Conservation (phyloP, 371 early-diverging fungal genomes). For the Mucor sp. region DNA sequence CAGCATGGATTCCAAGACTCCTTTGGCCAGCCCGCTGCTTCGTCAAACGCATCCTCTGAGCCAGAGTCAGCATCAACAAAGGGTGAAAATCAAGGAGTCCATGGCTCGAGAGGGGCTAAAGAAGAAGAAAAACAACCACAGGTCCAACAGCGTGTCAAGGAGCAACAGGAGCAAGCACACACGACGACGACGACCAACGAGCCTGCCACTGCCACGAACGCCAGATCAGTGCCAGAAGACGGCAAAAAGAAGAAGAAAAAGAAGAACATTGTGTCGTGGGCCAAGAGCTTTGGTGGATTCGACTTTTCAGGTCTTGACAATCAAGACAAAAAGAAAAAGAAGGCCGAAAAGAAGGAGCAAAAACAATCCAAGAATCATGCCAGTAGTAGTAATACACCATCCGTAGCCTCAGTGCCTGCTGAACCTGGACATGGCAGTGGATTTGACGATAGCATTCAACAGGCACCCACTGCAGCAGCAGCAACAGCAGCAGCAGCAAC, state of each 20-base stretch:
- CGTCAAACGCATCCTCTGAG: not conserved
- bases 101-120: not conserved
- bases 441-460: not conserved
- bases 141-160: not conserved
- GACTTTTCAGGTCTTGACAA: conserved; percentile 25
- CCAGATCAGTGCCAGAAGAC: not conserved
- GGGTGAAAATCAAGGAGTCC: conserved; percentile 14
- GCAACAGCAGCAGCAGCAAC: not conserved
- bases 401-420: not conserved
- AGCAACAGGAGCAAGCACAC: not conserved
- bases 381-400: not conserved
- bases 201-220: not conserved
- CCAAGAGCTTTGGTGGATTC: conserved; percentile 41
- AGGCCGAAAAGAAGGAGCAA: conserved; percentile 9
- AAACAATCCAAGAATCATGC: not conserved
- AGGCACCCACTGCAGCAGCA: not conserved
- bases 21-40: not conserved
- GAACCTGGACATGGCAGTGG: not conserved
- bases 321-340: conserved; percentile 19
- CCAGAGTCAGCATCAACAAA: not conserved
- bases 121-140: not conserved
- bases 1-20: not conserved
- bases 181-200: not conserved
- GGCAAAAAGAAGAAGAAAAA: conserved; percentile 29
- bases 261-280: conserved; percentile 31